Evolutionary conservation across 768 basidiomycete species (phyloP).

Genomic region (Mycena amicta): DNA sequence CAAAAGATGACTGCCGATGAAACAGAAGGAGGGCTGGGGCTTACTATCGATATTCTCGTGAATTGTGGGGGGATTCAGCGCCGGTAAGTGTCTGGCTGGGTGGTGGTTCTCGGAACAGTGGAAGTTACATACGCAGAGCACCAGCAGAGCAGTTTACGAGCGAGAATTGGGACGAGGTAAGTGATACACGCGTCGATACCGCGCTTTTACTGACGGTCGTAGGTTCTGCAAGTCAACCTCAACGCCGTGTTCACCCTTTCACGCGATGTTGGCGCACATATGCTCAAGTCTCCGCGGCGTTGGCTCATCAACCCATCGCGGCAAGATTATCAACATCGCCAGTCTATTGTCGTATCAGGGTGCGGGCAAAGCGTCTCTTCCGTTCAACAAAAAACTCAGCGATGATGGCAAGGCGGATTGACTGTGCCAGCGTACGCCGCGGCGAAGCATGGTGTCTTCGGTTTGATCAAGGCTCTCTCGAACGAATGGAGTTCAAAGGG

Average conservation of each 20-base stretch:
- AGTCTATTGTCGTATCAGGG: constrained; percentile 37
- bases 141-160: constrained; percentile 47
- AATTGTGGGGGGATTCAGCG: constrained; percentile 50
- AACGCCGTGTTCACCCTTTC: constrained; percentile 47
- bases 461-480: constrained; percentile 34
- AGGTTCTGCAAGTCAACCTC: constrained; percentile 46
- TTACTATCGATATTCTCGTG: constrained; percentile 46
- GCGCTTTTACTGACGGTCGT: not conserved
- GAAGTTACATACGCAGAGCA: no score
- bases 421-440: constrained; percentile 55
- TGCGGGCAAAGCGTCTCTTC: no score
- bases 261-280: constrained; percentile 47
- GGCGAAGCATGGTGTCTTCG: constrained; percentile 46
- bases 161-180: constrained; percentile 49
- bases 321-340: constrained; percentile 56
- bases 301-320: constrained; percentile 22
- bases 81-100: constrained; percentile 27
- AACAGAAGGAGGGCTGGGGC: constrained; percentile 10
- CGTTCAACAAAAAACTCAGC: not conserved
- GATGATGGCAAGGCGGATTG: constrained; percentile 22
- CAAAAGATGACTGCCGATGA: constrained; percentile 17
- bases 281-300: constrained; percentile 39
- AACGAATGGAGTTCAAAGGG: constrained; percentile 53
- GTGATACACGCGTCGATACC: not conserved
- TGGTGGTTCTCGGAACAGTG: no score